phyloP scores from a whole-genome alignment of 495 filamentous ascomycete genomes.

The Rhizodiscina lignyota region DNA sequence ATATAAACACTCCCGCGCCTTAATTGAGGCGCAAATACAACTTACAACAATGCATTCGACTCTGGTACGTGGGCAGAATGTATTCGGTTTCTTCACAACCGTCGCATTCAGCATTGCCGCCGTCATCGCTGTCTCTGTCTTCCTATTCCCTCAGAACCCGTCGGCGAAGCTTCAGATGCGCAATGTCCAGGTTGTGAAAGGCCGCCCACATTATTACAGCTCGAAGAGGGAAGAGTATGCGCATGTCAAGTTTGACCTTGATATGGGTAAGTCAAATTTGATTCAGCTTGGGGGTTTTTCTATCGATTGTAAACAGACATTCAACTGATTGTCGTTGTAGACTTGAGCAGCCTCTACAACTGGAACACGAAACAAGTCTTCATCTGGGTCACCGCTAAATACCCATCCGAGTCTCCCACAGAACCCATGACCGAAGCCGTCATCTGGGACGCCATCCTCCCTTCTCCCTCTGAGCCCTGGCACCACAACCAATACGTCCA shows the following conservation, averaged over 20 bases:
- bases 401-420: conserved; percentile 41
- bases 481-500: conserved; percentile 31
- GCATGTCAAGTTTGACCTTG: conserved; percentile 79
- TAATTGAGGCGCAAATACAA: not conserved
- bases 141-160: conserved; percentile 53
- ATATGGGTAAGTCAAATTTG: conserved; percentile 37
- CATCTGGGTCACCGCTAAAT: conserved; percentile 80
- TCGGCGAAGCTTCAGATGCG: conserved; percentile 46
- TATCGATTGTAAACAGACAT: too few relatives aligned
- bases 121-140: conserved; percentile 60
- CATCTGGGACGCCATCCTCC: conserved; percentile 92
- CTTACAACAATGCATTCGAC: conserved; percentile 92
- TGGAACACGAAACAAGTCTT: conserved; percentile 99
- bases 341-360: conserved; percentile 83
- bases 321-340: conserved; percentile 26
- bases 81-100: conserved; percentile 96
- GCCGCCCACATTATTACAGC: conserved; percentile 86
- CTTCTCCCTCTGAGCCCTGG: conserved; percentile 38
- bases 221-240: conserved; percentile 88
- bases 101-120: conserved; percentile 69
- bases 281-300: too few relatives aligned
- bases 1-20: too few relatives aligned
- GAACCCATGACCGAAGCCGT: conserved; percentile 48
- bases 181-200: conserved; percentile 79
- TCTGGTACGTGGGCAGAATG: conserved; percentile 68